phyloP scores from a whole-genome alignment of 257 asterid species.

The Verbena officinalis region DNA sequence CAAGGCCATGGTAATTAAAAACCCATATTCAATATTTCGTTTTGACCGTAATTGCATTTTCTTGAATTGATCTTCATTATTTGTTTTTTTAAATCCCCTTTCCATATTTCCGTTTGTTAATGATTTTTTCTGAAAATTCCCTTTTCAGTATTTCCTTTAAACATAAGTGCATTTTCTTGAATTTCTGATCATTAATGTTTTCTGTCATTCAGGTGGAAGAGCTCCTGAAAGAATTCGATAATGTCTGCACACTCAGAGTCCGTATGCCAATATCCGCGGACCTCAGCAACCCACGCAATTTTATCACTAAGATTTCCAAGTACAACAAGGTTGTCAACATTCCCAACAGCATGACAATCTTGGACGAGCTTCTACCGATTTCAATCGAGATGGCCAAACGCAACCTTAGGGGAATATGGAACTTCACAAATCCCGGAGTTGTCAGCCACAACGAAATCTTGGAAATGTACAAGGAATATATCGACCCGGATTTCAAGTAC shows the following conservation, averaged over 20 bases:
- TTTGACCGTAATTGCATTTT: not conserved
- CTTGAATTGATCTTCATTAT: too few species aligned
- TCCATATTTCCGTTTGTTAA: too few species aligned
- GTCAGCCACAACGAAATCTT: conserved; percentile 60
- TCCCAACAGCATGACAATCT: conserved; percentile 63
- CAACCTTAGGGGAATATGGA: conserved; percentile 53
- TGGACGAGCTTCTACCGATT: conserved; percentile 62
- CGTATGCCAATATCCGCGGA: conserved; percentile 63
- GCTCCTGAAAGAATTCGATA: conserved; percentile 55
- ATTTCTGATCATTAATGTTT: conserved; percentile 11
- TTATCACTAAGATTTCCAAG: conserved; percentile 55
- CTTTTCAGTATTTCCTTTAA: not conserved
- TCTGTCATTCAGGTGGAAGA: conserved; percentile 51
- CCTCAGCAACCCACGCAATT: conserved; percentile 56
- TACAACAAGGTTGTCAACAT: conserved; percentile 59
- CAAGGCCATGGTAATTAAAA: conserved; percentile 59
- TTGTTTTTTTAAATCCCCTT: too few species aligned
- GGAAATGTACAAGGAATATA: conserved; percentile 59
- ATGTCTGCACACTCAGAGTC: conserved; percentile 60
- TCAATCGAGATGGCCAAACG: conserved; percentile 63
- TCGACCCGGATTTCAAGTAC: conserved; percentile 45
- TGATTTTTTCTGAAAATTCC: too few species aligned
- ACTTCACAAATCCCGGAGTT: conserved; percentile 60
- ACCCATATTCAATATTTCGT: not conserved
- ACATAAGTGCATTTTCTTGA: not conserved